Evolutionary conservation across 2,329 filamentous ascomycete species (phyloP).

Genomic region (Fusarium sublunatum): DNA sequence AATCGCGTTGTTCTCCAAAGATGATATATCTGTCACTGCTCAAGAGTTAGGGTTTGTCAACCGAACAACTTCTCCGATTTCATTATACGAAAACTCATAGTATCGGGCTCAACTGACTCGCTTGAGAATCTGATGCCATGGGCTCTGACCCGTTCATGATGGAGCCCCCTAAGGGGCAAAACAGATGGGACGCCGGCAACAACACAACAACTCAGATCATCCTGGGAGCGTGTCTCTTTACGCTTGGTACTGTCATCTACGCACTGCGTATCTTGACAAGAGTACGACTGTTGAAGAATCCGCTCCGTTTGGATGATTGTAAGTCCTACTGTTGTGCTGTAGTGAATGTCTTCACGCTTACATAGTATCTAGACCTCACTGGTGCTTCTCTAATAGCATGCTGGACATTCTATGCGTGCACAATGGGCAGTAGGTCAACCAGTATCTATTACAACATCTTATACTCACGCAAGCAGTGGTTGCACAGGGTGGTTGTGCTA

Average conservation of each 20-base stretch:
- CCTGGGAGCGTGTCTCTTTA: slow-evolving; percentile 31
- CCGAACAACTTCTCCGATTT: background rate
- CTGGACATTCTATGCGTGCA: slow-evolving; percentile 40
- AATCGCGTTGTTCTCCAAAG: background rate
- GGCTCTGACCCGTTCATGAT: slow-evolving; percentile 33
- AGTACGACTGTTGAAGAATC: slow-evolving; percentile 25
- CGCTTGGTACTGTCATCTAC: slow-evolving; percentile 29
- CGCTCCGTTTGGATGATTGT: slow-evolving; percentile 36
- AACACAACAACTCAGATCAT: slow-evolving; percentile 24
- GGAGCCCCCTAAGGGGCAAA: slow-evolving; percentile 29
- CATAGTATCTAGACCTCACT: slow-evolving; percentile 9
- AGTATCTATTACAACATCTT: accelerated
- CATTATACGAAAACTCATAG: background rate
- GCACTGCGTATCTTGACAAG: slow-evolving; percentile 27
- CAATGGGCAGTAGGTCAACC: slow-evolving; percentile 37
- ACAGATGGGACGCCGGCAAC: slow-evolving; percentile 32
- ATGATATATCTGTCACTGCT: background rate
- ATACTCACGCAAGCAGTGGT: slow-evolving; percentile 22
- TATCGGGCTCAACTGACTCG: background rate
- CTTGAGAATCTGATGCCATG: slow-evolving; percentile 16
- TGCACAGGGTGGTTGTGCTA: slow-evolving; percentile 31
- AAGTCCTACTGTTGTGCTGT: accelerated
- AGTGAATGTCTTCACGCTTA: background rate
- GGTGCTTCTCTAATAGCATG: slow-evolving; percentile 37
- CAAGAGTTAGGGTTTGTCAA: background rate